Evolutionary conservation across 2,329 filamentous ascomycete species (phyloP).

Genomic region (Pseudogymnoascus sp.): DNA sequence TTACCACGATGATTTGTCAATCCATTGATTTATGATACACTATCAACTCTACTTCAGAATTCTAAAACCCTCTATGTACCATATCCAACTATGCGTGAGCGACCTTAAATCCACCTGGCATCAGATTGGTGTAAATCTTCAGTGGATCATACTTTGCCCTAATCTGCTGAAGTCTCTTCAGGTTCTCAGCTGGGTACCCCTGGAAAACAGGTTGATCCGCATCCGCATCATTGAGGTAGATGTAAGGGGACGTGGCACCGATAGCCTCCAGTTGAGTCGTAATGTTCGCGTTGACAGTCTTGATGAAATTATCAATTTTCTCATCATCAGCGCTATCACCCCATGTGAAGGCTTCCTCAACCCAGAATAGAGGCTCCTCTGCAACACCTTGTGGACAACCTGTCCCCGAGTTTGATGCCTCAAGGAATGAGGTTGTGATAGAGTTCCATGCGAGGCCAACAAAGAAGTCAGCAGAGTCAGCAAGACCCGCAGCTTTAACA

Average conservation of each 20-base stretch:
- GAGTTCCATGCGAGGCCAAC: conserved; percentile 15
- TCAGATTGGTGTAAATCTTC: conserved; percentile 24
- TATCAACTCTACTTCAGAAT: neutral
- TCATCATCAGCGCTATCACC: conserved; percentile 12
- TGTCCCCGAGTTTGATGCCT: conserved; percentile 12
- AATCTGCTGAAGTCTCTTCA: conserved; percentile 29
- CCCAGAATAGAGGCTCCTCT: conserved; percentile 17
- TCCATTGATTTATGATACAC: neutral
- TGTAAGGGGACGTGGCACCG: conserved; percentile 10
- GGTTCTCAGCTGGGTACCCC: conserved; percentile 30
- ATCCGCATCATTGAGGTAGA: conserved; percentile 22
- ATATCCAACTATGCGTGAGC: neutral
- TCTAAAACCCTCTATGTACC: neutral
- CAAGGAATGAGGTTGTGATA: conserved; percentile 17
- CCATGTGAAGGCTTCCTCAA: conserved; percentile 17
- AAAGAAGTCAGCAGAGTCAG: conserved; percentile 13
- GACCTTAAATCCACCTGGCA: conserved; percentile 19
- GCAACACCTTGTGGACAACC: conserved; percentile 16
- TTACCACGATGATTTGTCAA: neutral
- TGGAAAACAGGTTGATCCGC: conserved; percentile 21
- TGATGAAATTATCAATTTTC: conserved; percentile 14
- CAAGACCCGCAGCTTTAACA: conserved; percentile 1
- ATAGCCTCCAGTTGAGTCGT: conserved; percentile 14
- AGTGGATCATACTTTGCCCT: conserved; percentile 30
- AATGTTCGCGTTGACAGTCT: conserved; percentile 16